Base-by-base conservation (phyloP, 1,284 basidiomycete species). In the Malassezia nana region DNA sequence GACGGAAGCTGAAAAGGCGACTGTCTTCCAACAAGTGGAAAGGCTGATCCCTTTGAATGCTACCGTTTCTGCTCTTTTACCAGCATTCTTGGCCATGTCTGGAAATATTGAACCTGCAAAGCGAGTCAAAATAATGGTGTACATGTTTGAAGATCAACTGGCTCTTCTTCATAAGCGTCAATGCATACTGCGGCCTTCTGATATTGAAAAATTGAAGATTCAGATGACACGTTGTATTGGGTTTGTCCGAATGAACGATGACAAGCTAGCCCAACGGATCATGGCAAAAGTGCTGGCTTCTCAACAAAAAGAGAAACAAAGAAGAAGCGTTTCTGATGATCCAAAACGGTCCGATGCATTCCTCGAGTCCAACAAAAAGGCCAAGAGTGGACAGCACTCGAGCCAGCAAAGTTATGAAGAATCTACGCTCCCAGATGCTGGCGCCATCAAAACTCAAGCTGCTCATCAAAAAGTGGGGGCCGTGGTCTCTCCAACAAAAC, bases 141-240 rank as follows among this genome's bases (percentile, higher is more conserved):
- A 56, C 59, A 69, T 72, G 65, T 65, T 71, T 58, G 60, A 65
- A 38, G 69, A 72, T 44, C 69, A 72, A 51, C 51, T 64, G 42
- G 68, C 64, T 20, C 40, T 71, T 39, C 45, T 67, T 32, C 52
- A 64, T 26, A 57, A 57, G 49, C 56, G 62, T 33, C 59, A 70
- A 50, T 69, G 65, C 56, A 67, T 70, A 39, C 51, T 72, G 24
- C 58, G 63, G 13, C 39, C 61, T 24, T 54, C 57, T 18, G 69
- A 72, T 45, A 54, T 72, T 31, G 68, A 71, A 47, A 70, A 71
- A 59, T 60, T 72, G 35, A 70, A 71, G 54, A 62, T 63, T 50
- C 69, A 72, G 50, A 67, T 72, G 64, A 66, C 61, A 43, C 60
- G 69, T 9, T 70, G 69, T 52, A 70, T 69, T 57, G 63, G 65